phyloP scores from a whole-genome alignment of 2,329 filamentous ascomycete genomes.

The Dactylellina sp. region DNA sequence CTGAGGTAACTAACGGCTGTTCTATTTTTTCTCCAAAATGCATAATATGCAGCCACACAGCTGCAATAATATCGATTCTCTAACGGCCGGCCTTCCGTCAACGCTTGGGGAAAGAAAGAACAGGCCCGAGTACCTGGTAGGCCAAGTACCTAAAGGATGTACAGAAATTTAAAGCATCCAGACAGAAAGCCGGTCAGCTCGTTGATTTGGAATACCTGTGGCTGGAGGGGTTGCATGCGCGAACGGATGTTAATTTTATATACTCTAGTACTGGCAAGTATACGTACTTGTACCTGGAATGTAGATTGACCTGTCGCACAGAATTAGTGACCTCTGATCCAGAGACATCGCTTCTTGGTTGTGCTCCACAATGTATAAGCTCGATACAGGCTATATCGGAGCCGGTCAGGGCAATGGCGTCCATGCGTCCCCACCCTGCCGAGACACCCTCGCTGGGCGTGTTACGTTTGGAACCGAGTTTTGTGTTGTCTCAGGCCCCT shows the following conservation, averaged over 20 bases:
- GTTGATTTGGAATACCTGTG: not conserved
- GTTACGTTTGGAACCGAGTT: not conserved
- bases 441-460: too few species aligned
- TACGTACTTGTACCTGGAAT: not conserved
- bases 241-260: conserved; percentile 10
- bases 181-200: too few species aligned
- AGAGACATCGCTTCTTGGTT: not conserved
- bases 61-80: conserved; percentile 3
- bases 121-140: too few species aligned
- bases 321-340: not conserved
- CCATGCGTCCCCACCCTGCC: too few species aligned
- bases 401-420: not conserved
- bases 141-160: too few species aligned
- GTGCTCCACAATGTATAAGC: not conserved
- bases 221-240: not conserved
- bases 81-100: too few species aligned
- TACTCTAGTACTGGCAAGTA: not conserved
- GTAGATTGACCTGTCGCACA: not conserved
- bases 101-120: not conserved
- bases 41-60: not conserved
- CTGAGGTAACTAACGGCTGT: conserved; percentile 35
- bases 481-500: conserved; percentile 9
- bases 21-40: too few species aligned
- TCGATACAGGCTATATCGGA: conserved; percentile 11
- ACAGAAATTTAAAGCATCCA: too few species aligned